A percentile compares a stretch with the other conserved stretches of the same genome.
These are phyloP conservation scores for Xylaria longipes DNA, from an alignment of 495 filamentous ascomycete species.

Conservation along the genomic window DNA sequence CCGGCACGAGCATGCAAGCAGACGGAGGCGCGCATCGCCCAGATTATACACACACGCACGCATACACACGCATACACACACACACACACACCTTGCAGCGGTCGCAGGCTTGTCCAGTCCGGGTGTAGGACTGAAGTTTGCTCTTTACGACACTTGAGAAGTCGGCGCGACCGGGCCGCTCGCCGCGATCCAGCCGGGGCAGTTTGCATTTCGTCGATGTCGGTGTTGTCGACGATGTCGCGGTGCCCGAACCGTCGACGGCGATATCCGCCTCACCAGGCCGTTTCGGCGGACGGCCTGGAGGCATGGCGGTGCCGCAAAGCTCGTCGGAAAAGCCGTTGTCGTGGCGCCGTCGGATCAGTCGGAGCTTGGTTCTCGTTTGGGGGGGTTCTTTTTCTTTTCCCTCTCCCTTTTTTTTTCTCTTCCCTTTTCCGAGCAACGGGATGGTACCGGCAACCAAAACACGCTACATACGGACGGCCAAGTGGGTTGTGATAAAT, in stretches of 20 bases:
- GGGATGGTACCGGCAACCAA: not conserved
- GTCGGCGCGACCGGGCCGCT: slow-evolving; percentile 54
- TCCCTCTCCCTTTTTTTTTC: not conserved
- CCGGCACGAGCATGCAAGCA: slow-evolving; percentile 4
- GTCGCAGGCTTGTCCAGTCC: slow-evolving; percentile 89
- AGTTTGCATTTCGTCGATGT: slow-evolving; percentile 51
- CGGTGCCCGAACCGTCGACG: slow-evolving; percentile 10
- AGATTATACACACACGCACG: not conserved
- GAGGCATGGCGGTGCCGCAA: slow-evolving; percentile 44
- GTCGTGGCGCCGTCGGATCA: slow-evolving; percentile 17
- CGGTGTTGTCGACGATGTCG: slow-evolving; percentile 31
- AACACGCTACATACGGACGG: slow-evolving; percentile 9
- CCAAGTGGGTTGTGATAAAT: slow-evolving; percentile 5
- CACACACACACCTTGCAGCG: slow-evolving; percentile 75
- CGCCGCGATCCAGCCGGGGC: slow-evolving; percentile 50
- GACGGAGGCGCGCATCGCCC: not conserved
- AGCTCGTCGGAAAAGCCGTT: slow-evolving; percentile 22
- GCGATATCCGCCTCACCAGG: slow-evolving; percentile 46
- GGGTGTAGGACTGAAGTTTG: slow-evolving; percentile 65
- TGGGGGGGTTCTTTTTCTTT: not conserved
- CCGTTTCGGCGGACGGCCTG: slow-evolving; percentile 48
- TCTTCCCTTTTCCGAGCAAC: not conserved
- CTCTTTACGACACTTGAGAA: slow-evolving; percentile 73
- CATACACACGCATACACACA: not conserved
- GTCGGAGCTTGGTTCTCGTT: not conserved